A percentile compares a stretch with the other conserved stretches of the same genome.
Evolutionary conservation across 1,139 yeast species (phyloP).

Genomic region (Pichia sp.): DNA sequence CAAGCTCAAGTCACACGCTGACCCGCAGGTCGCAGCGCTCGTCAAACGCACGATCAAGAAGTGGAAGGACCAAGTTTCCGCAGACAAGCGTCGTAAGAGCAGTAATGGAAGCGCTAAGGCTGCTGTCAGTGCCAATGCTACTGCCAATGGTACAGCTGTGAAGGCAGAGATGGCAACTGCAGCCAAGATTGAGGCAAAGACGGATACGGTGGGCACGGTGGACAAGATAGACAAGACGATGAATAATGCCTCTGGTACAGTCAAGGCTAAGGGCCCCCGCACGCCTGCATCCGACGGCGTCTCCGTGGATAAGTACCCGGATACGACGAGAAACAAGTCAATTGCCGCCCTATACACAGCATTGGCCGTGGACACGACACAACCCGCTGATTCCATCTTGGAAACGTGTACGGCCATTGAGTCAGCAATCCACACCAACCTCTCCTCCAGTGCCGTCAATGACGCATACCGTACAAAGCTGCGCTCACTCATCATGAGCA

Average conservation of each 20-base stretch:
- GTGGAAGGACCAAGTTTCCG: slow-evolving; percentile 89
- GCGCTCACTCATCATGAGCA: slow-evolving; percentile 75
- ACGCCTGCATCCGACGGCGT: slow-evolving; percentile 79
- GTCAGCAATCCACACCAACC: slow-evolving; percentile 49
- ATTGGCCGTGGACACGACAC: slow-evolving; percentile 70
- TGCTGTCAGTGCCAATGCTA: slow-evolving; percentile 1
- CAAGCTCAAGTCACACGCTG: slow-evolving; percentile 66
- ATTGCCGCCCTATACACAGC: slow-evolving; percentile 83
- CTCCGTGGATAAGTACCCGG: slow-evolving; percentile 57
- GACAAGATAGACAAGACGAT: no score
- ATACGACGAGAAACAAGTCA: slow-evolving; percentile 73
- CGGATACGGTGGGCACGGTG: no score
- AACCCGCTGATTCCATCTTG: slow-evolving; percentile 50
- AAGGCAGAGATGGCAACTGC: no score
- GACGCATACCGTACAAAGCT: slow-evolving; percentile 71
- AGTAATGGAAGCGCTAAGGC: not conserved
- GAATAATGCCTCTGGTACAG: slow-evolving; percentile 7
- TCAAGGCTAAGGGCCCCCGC: slow-evolving; percentile 48
- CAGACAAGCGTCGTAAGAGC: slow-evolving; percentile 53
- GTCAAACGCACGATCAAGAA: slow-evolving; percentile 77
- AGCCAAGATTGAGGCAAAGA: no score
- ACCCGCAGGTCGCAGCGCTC: slow-evolving; percentile 55
- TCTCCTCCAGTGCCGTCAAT: slow-evolving; percentile 46
- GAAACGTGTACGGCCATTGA: slow-evolving; percentile 68
- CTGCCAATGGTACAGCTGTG: slow-evolving; percentile 23